Evolutionary conservation across 139 green algal species (phyloP).

Genomic region (Picochlorum costavermella): DNA sequence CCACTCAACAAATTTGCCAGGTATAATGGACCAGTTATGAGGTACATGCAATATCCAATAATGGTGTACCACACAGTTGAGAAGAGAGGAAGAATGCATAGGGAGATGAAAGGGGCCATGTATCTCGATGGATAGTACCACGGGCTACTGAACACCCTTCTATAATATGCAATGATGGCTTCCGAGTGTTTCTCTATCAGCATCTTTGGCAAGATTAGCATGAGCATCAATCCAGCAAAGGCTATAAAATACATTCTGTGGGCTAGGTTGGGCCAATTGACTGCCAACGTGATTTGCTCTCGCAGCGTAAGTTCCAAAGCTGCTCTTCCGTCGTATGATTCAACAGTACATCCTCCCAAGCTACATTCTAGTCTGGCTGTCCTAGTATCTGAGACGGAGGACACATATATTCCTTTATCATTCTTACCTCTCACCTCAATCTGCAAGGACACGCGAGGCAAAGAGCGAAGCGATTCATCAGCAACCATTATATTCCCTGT

Average conservation of each 20-base stretch:
- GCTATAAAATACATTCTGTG: slow-evolving; percentile 12
- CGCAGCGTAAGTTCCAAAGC: slow-evolving; percentile 9
- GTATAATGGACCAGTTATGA: slow-evolving; percentile 33
- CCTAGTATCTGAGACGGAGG: neutral
- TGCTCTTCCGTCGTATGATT: neutral
- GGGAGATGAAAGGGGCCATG: too few species aligned
- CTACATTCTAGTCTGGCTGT: neutral
- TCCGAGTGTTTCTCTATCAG: neutral
- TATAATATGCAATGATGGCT: neutral
- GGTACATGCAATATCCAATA: slow-evolving; percentile 16
- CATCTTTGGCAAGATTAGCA: neutral
- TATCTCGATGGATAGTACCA: neutral
- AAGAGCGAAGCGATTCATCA: too few species aligned
- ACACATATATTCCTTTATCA: neutral
- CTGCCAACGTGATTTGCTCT: slow-evolving; percentile 23
- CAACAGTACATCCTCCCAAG: slow-evolving; percentile 8
- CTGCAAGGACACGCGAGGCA: too few species aligned
- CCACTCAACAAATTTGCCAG: slow-evolving; percentile 19
- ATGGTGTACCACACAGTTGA: neutral
- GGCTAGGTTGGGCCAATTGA: slow-evolving; percentile 29
- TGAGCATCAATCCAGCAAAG: neutral
- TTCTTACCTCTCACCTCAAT: too few species aligned
- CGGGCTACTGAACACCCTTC: neutral
- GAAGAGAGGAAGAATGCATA: neutral
- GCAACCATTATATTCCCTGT: too few species aligned